Conservation (phyloP, 2,329 filamentous ascomycete species). For the Claviceps africana region DNA sequence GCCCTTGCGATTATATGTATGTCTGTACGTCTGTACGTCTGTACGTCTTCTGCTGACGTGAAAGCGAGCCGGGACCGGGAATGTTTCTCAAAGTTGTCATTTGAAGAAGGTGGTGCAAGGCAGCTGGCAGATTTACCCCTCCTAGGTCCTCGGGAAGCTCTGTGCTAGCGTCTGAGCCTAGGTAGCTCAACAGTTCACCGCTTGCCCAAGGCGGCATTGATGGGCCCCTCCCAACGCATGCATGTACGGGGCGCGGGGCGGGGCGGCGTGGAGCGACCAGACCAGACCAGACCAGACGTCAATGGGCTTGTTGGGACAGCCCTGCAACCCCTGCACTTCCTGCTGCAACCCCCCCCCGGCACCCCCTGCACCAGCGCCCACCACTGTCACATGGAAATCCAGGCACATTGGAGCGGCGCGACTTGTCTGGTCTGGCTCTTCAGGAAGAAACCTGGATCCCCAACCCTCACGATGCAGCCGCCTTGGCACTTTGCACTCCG, state of each 20-base stretch:
- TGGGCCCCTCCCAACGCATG: conserved; percentile 8
- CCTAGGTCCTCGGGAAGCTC: neutral
- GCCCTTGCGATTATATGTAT: neutral
- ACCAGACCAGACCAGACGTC: neutral
- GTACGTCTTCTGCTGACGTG: neutral
- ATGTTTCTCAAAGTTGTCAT: neutral
- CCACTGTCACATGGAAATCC: no score
- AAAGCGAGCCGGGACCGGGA: neutral
- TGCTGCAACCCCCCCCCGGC: neutral
- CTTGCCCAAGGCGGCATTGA: conserved; percentile 7
- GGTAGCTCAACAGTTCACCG: conserved; percentile 8
- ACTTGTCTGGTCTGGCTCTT: no score
- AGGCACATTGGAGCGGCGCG: no score
- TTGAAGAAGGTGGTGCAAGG: neutral
- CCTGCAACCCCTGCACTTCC: neutral
- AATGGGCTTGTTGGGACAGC: neutral
- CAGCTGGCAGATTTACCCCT: neutral
- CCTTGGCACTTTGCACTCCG: no score
- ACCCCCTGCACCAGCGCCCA: no score
- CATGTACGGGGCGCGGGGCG: neutral
- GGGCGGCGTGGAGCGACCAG: no score
- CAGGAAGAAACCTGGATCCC: no score
- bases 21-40: neutral
- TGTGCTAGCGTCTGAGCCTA: no score
- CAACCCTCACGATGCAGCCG: no score